A percentile compares a stretch with the other conserved stretches of the same genome.
Conservation (phyloP, 208 protist genomes). For the Crithidia fasciculata region DNA sequence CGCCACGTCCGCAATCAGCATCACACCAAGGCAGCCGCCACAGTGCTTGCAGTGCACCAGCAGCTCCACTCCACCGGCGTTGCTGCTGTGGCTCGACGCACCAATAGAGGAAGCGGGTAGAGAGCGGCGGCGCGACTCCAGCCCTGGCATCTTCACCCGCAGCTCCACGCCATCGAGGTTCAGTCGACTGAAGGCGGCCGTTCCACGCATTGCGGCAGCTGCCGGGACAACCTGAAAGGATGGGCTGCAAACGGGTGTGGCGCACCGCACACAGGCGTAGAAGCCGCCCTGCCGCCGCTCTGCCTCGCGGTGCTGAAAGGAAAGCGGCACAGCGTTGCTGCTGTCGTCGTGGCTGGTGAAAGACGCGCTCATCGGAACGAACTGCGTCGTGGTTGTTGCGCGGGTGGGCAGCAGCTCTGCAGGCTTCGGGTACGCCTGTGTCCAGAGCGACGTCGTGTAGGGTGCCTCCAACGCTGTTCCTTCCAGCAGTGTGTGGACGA, state of each 20-base stretch:
- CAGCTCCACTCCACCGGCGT: conserved; percentile 22
- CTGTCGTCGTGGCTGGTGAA: too few relatives aligned
- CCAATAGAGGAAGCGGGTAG: neutral
- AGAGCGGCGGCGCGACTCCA: neutral
- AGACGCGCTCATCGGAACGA: too few relatives aligned
- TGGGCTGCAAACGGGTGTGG: conserved; percentile 61
- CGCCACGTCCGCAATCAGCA: conserved; percentile 25
- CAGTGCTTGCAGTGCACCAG: conserved; percentile 67
- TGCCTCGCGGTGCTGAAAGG: conserved; percentile 37
- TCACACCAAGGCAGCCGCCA: conserved; percentile 63
- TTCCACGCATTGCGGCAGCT: conserved; percentile 39
- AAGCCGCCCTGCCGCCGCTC: conserved; percentile 52
- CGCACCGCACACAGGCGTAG: conserved; percentile 81
- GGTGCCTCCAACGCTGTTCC: conserved; percentile 62
- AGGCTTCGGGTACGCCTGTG: conserved; percentile 45
- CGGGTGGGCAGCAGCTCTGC: conserved; percentile 11
- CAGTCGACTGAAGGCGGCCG: conserved; percentile 56
- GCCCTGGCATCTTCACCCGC: conserved; percentile 34
- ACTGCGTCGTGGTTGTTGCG: neutral
- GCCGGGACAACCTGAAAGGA: conserved; percentile 50
- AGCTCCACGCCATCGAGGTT: conserved; percentile 47
- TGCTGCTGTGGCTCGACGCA: neutral
- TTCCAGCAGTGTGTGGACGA: conserved; percentile 50
- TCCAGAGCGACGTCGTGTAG: conserved; percentile 74
- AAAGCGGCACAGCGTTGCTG: neutral